phyloP scores from a whole-genome alignment of 83 land plant genomes.

The Picea engelmannii region DNA sequence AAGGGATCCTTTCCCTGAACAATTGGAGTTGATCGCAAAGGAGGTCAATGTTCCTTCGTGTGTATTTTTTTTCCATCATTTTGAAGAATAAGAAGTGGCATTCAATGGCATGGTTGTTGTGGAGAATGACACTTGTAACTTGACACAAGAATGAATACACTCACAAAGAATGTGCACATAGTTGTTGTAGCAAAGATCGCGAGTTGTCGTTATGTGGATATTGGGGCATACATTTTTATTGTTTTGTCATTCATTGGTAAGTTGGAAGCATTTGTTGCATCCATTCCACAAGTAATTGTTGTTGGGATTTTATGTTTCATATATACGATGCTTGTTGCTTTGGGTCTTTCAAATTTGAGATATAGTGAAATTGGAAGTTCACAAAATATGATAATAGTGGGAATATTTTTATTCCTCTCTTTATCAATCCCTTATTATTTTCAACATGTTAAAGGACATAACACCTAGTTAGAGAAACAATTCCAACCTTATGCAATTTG shows the following conservation, averaged over 20 bases:
- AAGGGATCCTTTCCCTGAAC: too few species aligned
- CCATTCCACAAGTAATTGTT: conserved; percentile 40
- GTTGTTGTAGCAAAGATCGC: conserved; percentile 86
- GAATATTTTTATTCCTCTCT: conserved; percentile 37
- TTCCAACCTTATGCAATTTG: conserved; percentile 71
- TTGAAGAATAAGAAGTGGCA: too few species aligned
- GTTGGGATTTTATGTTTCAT: conserved; percentile 33
- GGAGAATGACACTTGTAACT: too few species aligned
- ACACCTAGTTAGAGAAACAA: conserved; percentile 53
- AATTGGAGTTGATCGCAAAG: too few species aligned
- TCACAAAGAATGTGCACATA: conserved; percentile 86
- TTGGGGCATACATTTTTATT: conserved; percentile 74
- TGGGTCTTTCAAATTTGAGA: conserved; percentile 37
- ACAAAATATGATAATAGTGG: conserved; percentile 37
- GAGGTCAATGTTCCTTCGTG: too few species aligned
- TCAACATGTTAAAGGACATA: conserved; percentile 59
- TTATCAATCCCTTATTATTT: conserved; percentile 67
- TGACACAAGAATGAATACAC: conserved; percentile 63
- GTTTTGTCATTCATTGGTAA: conserved; percentile 71
- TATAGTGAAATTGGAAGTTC: conserved; percentile 47
- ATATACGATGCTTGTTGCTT: conserved; percentile 36
- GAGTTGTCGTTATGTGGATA: conserved; percentile 70
- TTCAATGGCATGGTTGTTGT: too few species aligned
- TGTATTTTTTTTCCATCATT: too few species aligned
- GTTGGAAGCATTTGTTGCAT: conserved; percentile 38